Conservation (phyloP, 2,329 filamentous ascomycete species). For the Penicillium sclerotiorum region DNA sequence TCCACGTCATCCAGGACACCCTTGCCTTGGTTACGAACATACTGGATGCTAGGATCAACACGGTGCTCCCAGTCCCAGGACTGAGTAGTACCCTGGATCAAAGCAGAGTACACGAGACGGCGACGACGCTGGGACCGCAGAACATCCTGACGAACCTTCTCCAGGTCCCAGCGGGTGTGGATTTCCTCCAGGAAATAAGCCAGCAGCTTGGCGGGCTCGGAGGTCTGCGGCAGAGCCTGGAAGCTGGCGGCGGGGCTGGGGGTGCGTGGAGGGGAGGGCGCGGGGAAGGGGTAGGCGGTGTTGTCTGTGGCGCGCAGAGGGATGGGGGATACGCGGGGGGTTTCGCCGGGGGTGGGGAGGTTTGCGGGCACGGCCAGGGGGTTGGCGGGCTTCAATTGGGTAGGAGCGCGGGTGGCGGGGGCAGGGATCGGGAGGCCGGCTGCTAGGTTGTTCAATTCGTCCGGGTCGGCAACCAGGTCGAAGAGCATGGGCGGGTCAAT, state of each 20-base stretch:
- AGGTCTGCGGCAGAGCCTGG: conserved; percentile 33
- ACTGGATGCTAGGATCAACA: conserved; percentile 57
- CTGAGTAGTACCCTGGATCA: conserved; percentile 74
- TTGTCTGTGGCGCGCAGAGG: conserved; percentile 23
- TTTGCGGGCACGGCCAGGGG: conserved; percentile 16
- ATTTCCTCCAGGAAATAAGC: conserved; percentile 74
- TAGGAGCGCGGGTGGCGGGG: conserved; percentile 21
- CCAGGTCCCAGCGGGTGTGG: conserved; percentile 76
- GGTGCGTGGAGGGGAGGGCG: conserved; percentile 43
- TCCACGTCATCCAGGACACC: conserved; percentile 46
- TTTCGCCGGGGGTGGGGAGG: conserved; percentile 37
- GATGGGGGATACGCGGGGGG: conserved; percentile 32
- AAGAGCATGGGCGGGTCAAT: conserved; percentile 83
- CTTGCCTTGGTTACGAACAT: conserved; percentile 66
- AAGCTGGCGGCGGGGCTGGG: conserved; percentile 40
- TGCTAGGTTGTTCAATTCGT: conserved; percentile 72
- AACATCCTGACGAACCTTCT: conserved; percentile 73
- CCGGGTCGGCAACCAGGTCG: conserved; percentile 74
- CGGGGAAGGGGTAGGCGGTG: conserved; percentile 30
- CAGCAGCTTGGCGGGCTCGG: conserved; percentile 51
- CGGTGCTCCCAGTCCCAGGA: conserved; percentile 84
- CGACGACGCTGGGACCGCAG: conserved; percentile 77
- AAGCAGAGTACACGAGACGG: conserved; percentile 75
- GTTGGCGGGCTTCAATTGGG: conserved; percentile 44
- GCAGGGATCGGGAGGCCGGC: conserved; percentile 36